Percentiles rank a stretch among this genome's conserved stretches.
Evolutionary conservation across 352 stramenopile species (phyloP).

Genomic region (Pythium dissimile): DNA sequence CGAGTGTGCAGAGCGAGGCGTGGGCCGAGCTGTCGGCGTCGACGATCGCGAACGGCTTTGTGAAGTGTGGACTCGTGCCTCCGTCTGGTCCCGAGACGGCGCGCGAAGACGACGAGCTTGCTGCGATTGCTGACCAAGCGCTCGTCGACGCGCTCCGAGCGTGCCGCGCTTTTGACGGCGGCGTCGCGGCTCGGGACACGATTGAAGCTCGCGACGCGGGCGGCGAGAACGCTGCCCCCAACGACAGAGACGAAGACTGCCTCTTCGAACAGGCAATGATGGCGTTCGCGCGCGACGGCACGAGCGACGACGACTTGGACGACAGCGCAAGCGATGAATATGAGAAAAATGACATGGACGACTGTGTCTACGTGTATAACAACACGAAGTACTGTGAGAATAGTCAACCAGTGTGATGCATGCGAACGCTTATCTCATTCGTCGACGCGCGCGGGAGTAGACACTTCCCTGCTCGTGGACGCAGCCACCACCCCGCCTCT

Average conservation of each 20-base stretch:
- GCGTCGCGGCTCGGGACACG: not conserved
- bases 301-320: not conserved
- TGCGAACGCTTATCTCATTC: conserved; percentile 1
- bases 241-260: conserved; percentile 1
- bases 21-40: not conserved
- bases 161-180: not conserved
- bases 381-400: conserved; percentile 1
- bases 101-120: not conserved
- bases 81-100: not conserved
- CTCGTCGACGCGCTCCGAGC: not conserved
- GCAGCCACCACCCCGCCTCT: conserved; percentile 1
- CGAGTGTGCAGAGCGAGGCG: not conserved
- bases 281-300: not conserved
- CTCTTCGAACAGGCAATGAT: conserved; percentile 3
- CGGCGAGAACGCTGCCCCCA: not conserved
- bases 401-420: not conserved
- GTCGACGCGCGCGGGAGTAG: not conserved
- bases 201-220: not conserved
- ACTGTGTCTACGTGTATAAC: conserved; percentile 4
- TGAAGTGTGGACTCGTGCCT: not conserved
- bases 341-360: not conserved
- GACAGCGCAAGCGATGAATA: not conserved
- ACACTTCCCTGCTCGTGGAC: not conserved
- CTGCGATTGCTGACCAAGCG: not conserved
- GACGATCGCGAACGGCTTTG: not conserved